A percentile compares a stretch with the other conserved stretches of the same genome.
Conservation (phyloP, 345 rosid genomes). For the Bruguiera gymnorhiza region DNA sequence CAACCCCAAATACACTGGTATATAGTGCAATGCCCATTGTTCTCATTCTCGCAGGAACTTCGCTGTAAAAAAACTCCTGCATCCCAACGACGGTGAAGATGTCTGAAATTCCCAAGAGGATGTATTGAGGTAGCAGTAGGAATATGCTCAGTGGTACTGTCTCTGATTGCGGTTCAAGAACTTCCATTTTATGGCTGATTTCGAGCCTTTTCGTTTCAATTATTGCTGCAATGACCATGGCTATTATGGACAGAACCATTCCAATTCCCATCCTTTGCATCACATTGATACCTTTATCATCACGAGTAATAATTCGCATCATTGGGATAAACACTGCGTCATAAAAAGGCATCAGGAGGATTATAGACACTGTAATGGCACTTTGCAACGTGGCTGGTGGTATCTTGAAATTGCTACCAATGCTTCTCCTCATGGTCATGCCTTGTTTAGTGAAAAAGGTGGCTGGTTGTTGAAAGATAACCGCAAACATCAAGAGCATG, state of each 20-base stretch:
- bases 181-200: constrained; percentile 27
- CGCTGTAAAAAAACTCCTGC: constrained; percentile 95
- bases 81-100: constrained; percentile 93
- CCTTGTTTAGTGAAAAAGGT: constrained; percentile 96
- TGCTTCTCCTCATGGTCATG: constrained; percentile 69
- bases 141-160: constrained; percentile 61
- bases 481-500: constrained; percentile 83
- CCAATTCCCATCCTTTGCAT: constrained; percentile 90
- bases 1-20: constrained; percentile 91
- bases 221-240: constrained; percentile 78
- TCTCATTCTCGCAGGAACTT: constrained; percentile 81
- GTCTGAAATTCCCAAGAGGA: constrained; percentile 77
- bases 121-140: constrained; percentile 85
- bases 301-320: constrained; percentile 34
- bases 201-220: constrained; percentile 67
- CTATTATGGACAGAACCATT: constrained; percentile 74
- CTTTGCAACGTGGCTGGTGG: constrained; percentile 96
- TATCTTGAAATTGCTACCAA: constrained; percentile 68
- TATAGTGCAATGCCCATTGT: constrained; percentile 90
- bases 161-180: constrained; percentile 15
- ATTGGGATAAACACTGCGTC: constrained; percentile 62
- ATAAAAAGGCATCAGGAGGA: constrained; percentile 80
- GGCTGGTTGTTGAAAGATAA: constrained; percentile 79
- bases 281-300: constrained; percentile 53
- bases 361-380: constrained; percentile 77